These are phyloP conservation scores for Cyberlindnera bimundalis DNA, from an alignment of 805 yeast genomes.

Conservation along the genomic window DNA sequence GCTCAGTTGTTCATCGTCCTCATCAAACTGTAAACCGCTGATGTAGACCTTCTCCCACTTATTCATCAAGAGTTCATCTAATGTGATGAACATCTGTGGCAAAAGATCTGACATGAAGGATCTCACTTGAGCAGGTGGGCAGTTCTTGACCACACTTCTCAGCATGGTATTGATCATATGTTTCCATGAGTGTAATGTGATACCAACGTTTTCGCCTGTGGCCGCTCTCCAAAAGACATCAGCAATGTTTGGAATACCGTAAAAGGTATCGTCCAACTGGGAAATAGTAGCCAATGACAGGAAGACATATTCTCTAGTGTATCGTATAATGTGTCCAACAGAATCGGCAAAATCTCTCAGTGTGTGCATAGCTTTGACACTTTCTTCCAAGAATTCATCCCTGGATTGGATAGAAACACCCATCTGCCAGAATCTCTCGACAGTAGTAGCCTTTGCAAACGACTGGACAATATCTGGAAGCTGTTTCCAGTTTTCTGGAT, in stretches of 20 bases:
- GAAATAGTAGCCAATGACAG: conserved; percentile 86
- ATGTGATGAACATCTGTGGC: conserved; percentile 68
- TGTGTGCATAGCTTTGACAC: conserved; percentile 89
- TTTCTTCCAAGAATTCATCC: conserved; percentile 92
- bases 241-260: conserved; percentile 82
- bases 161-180: conserved; percentile 90
- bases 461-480: conserved; percentile 88
- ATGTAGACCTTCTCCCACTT: conserved; percentile 71
- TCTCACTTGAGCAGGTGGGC: conserved; percentile 69
- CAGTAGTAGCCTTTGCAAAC: conserved; percentile 84
- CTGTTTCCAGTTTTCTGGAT: conserved; percentile 86
- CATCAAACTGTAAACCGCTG: conserved; percentile 35
- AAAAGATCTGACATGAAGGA: conserved; percentile 73
- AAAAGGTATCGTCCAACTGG: conserved; percentile 83
- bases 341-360: conserved; percentile 96
- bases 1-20: conserved; percentile 75
- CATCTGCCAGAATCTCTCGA: conserved; percentile 97
- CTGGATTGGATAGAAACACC: conserved; percentile 93
- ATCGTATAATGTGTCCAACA: conserved; percentile 92
- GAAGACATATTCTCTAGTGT: conserved; percentile 94
- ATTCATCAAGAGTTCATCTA: conserved; percentile 69
- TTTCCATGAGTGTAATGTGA: conserved; percentile 94
- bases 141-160: conserved; percentile 80
- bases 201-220: conserved; percentile 69
- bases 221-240: conserved; percentile 76